Evolutionary conservation across 805 yeast genomes (phyloP), one percentile per base, ranked within the genome.

Genomic region (Jamesozyma piceae): DNA sequence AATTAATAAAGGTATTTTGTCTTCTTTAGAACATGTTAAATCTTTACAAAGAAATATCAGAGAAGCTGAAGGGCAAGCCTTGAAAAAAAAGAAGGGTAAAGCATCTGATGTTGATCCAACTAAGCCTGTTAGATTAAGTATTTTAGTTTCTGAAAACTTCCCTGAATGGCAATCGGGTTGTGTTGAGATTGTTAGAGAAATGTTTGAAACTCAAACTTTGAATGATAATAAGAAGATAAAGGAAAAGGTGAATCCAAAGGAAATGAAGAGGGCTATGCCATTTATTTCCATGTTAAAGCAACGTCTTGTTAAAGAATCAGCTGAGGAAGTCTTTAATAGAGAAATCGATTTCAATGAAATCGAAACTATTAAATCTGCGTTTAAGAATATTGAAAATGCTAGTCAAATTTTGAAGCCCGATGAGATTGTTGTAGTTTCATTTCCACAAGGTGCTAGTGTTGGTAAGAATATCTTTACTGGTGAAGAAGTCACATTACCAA

Each of bases 261-360:
- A 92, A 57, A 85, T 89, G 84, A 92, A 92, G 75, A 82, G 94
- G 55, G 97, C 95, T 46, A 92, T 92, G 97, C 97, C 97, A 46
- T 90, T 89, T 64, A 88, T 92, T 48, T 80, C 90, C 50, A 69
- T 77, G 53, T 71, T 92, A 64, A 89, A 92, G 66, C 85, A 81
- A 60, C 79, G 95, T 68, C 72, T 92, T 51, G 47, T 51, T 37
- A 66, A 72, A 32, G 94, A 84, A 59, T 65, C 80, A 26, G 80
- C 95, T 17, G 77, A 75, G 42, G 75, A 75, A 41, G 95, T 92
- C 21, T 87, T 92, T 73, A 81, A 88, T 73, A 78, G 97, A 69
- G 82, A 89, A 66, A 76, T 90, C 52, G 73, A 80, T 28, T 92
- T 87, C 65, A 73, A 80, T 63, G 98, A 92, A 71, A 63, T 72